Conservation (phyloP, 1,284 basidiomycete genomes). For the Apiotrichum veenhuisii region DNA sequence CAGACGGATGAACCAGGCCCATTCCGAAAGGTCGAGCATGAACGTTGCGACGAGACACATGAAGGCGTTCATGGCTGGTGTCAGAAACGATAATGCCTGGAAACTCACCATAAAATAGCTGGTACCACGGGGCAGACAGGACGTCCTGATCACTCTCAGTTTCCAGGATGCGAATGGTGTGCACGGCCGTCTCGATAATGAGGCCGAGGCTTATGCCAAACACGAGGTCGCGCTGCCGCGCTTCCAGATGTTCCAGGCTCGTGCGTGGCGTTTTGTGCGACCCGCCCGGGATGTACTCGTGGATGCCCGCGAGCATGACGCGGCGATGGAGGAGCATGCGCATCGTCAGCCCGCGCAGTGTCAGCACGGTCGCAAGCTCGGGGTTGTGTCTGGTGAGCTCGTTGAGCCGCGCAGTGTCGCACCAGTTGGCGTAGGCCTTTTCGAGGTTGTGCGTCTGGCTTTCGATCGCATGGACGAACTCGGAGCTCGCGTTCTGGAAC, state of each 20-base stretch:
- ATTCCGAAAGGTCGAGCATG: slow-evolving; percentile 17
- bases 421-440: slow-evolving; percentile 19
- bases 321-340: slow-evolving; percentile 22
- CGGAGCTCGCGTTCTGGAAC: neutral
- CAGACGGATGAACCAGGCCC: slow-evolving; percentile 13
- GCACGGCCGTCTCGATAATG: slow-evolving; percentile 19
- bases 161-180: slow-evolving; percentile 13
- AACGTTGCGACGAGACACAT: slow-evolving; percentile 21
- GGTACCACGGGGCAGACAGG: slow-evolving; percentile 20
- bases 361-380: slow-evolving; percentile 10
- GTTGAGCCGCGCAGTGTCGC: slow-evolving; percentile 1
- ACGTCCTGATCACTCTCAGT: neutral
- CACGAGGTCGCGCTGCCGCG: slow-evolving; percentile 9
- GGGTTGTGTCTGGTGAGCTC: neutral
- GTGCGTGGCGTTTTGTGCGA: neutral
- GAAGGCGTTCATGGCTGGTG: slow-evolving; percentile 22
- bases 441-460: slow-evolving; percentile 13
- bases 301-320: slow-evolving; percentile 16
- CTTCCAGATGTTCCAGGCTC: slow-evolving; percentile 5
- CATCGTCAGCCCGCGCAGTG: slow-evolving; percentile 16
- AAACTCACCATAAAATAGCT: slow-evolving; percentile 21
- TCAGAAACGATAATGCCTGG: neutral
- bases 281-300: slow-evolving; percentile 3
- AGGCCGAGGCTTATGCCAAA: slow-evolving; percentile 16
- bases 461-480: slow-evolving; percentile 5